Base-by-base conservation (phyloP, 176 grass and related monocot genomes). In the Eremochloa ophiuroides region DNA sequence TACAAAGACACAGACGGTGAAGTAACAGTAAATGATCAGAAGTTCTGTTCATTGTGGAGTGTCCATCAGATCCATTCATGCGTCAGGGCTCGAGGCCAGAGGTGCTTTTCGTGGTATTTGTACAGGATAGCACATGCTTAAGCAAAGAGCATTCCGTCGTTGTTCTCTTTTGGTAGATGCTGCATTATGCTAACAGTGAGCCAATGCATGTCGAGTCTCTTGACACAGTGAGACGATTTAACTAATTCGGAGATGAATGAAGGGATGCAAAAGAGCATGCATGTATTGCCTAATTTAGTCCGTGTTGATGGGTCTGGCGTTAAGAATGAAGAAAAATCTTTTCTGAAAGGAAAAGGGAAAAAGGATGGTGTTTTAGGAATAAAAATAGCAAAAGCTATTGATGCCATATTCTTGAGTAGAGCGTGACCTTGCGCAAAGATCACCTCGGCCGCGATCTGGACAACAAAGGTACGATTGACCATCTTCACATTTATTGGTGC, bases 61-160 rank as follows among this genome's bases (percentile, higher is more conserved):
- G 48, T 22, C 48, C 18, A 4, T 14, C 42, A 44, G 12, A n/a
- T 53, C 46, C 18, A 22, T 53, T 8, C 51, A 55, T n/a, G 51
- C 51, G 20, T 14, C 20, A 55, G 51, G 51, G 8, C 51, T 55
- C 20, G 51, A n/a, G 20, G 20, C 2, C 35, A 41, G 66, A 59
- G 26, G 28, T 81, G 66, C 66, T 29, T 43, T 8, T 22, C 15
- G 40, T 17, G 7, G 48, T 33, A 31, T 79, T 58, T 13, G 23
- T 8, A 41, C 34, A 0, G 40, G 6, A 71, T 62, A 53, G 62
- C 44, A 7, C 18, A 29, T 46, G 27, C 38, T 74, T 77, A 77
- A 27, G 83, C 74, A 78, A 85, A 69, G 74, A 47, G 78, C 51
- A 84, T 84, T 61, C 38, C 2, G 23, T 31, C 58, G 7, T 33